Evolutionary conservation across 257 asterid species (phyloP), one percentile per base, ranked within the genome.

Genomic region (Schizonepeta tenuifolia): DNA sequence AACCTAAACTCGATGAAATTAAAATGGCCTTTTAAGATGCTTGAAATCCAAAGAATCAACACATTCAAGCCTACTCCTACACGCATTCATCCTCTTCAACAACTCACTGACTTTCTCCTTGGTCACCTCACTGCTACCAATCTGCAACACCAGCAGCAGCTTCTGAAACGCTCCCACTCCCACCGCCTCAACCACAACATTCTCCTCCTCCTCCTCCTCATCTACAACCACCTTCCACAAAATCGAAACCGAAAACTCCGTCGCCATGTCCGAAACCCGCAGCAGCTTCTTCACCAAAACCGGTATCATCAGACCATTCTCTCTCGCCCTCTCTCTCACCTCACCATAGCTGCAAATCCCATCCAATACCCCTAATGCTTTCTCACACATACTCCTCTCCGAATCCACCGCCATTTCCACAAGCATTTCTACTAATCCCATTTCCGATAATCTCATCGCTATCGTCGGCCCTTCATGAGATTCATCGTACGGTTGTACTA

Each of bases 111-210:
- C 86, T n/a, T 79, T 86, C 75, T 88, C 89, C 77, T 79, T 88
- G 0, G 86, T 80, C 54, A 9, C 47, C 71, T 79, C 94, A 33
- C 36, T 62, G 63, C 88, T 70, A 1, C 89, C 91, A 55, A 84
- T 71, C 77, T 86, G 91, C 68, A 86, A 55, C 33, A 88, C 41
- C 67, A 86, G 9, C 77, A 86, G 36, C 14, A 88, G 58, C 82
- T 86, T 88, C 76, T 83, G 86, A 67, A 88, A 83, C 22, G 80
- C 94, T 17, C 94, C 94, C 8, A 72, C 57, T 79, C 80, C 72
- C 8, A 82, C 63, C 6, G 89, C 89, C 65, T 82, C 83, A 20
- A 74, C 69, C 66, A 71, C 36, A 70, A 15, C 71, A 0, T 26
- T 65, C 35, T 47, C 69, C 31, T 28, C 62, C 1, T 43, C 47